Evolutionary conservation across 78 protist genomes (phyloP), one percentile per base, ranked within the genome.

Genomic region (Pigoraptor vietnamica): DNA sequence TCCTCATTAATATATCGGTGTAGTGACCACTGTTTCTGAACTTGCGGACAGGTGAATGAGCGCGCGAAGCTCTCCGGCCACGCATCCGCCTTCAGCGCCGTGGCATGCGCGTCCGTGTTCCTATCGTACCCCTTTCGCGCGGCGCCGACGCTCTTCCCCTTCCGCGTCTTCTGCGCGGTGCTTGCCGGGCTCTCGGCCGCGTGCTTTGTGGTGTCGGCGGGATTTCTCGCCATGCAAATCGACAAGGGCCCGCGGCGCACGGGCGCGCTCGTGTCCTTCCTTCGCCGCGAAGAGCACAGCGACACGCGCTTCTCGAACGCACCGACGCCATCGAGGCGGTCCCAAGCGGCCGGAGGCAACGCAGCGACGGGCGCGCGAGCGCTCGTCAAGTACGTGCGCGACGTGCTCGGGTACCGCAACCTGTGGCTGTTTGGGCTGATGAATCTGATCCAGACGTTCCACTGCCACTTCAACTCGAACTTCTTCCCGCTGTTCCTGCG

Each of bases 401-500:
- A 79, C 6, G 32, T 79, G 84, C n/a, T 25, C 32, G 35, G 84
- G 34, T 79, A 79, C 32, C 84, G 84, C 84, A 79, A 79, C 84
- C 32, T 79, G 6, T 25, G 21, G 21, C 32, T 25, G 84, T 79
- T 79, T 25, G 32, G 34, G n/a, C 34, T 79, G 84, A 25, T 79
- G 34, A 79, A 25, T 79, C 84, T 79, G 32, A 25, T 79, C 34
- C 87, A 83, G 87, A 35, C 38, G 2, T 83, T 83, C 38, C 87
- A 83, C 38, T 83, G 87, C 38, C 87, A 83, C 87, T 83, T 83
- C 38, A 83, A 83, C 38, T 35, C 39, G 39, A 83, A 83, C 19
- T 83, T 83, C 21, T 83, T 83, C 38, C 87, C 87, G 38, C 87
- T 83, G 39, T 83, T 83, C 38, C 33, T 83, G 87, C 39, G 38